Percentiles rank a stretch among this genome's conserved stretches.
phyloP scores from a whole-genome alignment of 129 eudicot genomes.

The Tagetes patula region DNA sequence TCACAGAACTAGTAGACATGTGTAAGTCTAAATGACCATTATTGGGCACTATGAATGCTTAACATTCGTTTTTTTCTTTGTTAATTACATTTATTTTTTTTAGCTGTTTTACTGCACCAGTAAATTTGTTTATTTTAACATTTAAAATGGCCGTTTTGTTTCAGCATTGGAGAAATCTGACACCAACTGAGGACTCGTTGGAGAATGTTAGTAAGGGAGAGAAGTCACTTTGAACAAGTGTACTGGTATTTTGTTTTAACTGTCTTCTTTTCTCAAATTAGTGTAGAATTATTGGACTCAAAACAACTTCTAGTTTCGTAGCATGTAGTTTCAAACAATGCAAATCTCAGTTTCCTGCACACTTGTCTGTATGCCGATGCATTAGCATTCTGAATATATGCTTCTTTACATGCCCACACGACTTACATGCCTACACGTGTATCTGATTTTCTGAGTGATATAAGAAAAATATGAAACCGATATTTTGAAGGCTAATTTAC shows the following conservation, averaged over 20 bases:
- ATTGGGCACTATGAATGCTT: neutral
- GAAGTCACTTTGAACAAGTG: conserved; percentile 11
- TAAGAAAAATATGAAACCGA: neutral
- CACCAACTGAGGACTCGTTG: conserved; percentile 47
- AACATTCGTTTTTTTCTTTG: neutral
- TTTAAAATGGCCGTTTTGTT: conserved; percentile 17
- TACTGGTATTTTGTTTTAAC: conserved; percentile 17
- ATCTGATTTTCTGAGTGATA: neutral
- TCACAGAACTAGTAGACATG: neutral
- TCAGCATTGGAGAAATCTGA: conserved; percentile 94
- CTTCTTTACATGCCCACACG: neutral
- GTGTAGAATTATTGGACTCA: conserved; percentile 4
- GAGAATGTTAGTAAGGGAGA: conserved; percentile 7
- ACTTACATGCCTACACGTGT: neutral
- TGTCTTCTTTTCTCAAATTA: conserved; percentile 7
- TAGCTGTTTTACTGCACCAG: neutral
- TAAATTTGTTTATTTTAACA: conserved; percentile 5
- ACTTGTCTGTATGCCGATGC: conserved; percentile 13
- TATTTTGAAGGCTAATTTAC: neutral
- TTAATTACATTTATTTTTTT: neutral
- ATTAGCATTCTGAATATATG: conserved; percentile 12
- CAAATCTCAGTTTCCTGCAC: conserved; percentile 15
- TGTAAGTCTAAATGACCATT: neutral
- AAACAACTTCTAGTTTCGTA: neutral
- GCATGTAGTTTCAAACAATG: neutral